A percentile compares a stretch with the other conserved stretches of the same genome.
These are phyloP conservation scores for Limtongia smithiae DNA, from an alignment of 805 yeast species.

Conservation along the genomic window DNA sequence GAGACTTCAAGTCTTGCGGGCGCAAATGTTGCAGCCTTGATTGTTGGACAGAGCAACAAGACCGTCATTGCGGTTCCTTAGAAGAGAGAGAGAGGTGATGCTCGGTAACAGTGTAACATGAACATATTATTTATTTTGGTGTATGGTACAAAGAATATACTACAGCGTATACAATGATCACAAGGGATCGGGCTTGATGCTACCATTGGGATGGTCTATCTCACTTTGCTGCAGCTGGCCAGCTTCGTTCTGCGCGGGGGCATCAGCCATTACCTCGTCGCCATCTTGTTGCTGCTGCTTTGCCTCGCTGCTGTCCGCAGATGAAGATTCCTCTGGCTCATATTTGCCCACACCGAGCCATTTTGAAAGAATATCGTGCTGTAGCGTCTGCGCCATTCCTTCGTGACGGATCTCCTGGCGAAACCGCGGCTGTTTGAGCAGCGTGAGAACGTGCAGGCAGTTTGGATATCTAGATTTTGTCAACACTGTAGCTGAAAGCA, in stretches of 20 bases:
- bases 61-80: constrained; percentile 19
- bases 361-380: constrained; percentile 43
- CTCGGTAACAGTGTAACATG: neutral
- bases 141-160: neutral
- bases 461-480: constrained; percentile 61
- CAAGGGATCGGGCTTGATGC: too few relatives aligned
- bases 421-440: constrained; percentile 45
- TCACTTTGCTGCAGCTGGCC: too few relatives aligned
- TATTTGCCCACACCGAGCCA: constrained; percentile 36
- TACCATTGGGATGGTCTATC: neutral
- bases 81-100: too few relatives aligned
- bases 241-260: neutral
- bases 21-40: constrained; percentile 48
- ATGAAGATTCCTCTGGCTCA: neutral
- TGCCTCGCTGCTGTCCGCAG: neutral
- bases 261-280: neutral
- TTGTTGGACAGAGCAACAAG: constrained; percentile 28
- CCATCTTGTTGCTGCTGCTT: neutral
- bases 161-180: too few relatives aligned
- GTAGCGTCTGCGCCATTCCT: constrained; percentile 43
- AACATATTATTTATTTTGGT: neutral
- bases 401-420: constrained; percentile 41
- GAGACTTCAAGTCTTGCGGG: constrained; percentile 51
- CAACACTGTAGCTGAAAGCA: neutral
- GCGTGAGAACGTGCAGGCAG: constrained; percentile 72